Base-by-base conservation (phyloP, 1,284 basidiomycete species). In the Melampsora medusae region DNA sequence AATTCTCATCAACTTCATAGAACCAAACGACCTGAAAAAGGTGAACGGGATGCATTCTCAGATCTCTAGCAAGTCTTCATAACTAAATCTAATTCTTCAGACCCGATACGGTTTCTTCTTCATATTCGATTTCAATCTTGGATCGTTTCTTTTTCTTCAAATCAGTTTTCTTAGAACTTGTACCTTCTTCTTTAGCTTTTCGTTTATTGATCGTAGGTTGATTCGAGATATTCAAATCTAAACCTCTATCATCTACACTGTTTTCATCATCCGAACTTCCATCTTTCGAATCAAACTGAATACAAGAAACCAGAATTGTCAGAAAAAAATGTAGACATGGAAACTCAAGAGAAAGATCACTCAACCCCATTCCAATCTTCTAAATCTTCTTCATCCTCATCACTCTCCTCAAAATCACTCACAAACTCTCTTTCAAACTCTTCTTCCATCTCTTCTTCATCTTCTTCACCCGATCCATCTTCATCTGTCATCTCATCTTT, bases 371-470 rank as follows among this genome's bases (percentile, higher is more conserved):
- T 62, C 70, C 60, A 72, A 62, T 72, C 70, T 49, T 72, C 70
- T 50, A 72, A 53, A 56, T 72, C 70, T 17, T 59, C 53, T 42
- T 42, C 42, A 42, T 71, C 69, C 49, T 65, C 12, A 53, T 72
- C 70, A 28, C 79, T 79, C 48, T 80, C 77, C 61, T 90, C 91
- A 69, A 91, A 83, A 83, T 93, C 92, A 82, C 92, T 93, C 67
- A 94, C 91, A 82, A 92, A 93, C 84, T 94, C 92, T 77, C 90
- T 86, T 80, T 85, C 84, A 14, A 82, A 82, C 79, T 90, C 83
- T 67, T 84, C 87, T 60, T 89, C 87, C 77, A 84, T 82, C 49
- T 87, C 86, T 28, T 86, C 84, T 79, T 85, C 80, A 80, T 86
- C 85, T 59, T 85, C 80, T 38, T 83, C 80, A 69, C 85, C 83